phyloP scores from a whole-genome alignment of 768 basidiomycete genomes.

The Wakefieldia striispora region DNA sequence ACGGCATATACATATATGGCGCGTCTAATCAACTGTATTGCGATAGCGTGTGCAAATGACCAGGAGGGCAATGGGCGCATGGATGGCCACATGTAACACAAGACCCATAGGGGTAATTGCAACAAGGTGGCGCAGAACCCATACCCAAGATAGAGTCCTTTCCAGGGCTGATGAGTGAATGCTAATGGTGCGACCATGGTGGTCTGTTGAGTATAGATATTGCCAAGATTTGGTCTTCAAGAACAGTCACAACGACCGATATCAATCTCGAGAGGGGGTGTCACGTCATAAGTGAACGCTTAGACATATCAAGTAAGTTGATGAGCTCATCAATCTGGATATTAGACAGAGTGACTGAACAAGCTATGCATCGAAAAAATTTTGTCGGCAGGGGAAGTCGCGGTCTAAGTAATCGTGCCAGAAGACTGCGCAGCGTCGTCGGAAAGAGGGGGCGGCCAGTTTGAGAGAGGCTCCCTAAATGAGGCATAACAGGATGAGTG shows the following conservation, averaged over 20 bases:
- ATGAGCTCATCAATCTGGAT: neutral
- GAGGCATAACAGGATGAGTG: conserved; percentile 1
- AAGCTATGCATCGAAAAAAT: neutral
- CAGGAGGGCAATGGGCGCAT: conserved; percentile 51
- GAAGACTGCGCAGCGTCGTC: conserved; percentile 18
- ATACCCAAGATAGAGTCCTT: conserved; percentile 46
- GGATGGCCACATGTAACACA: conserved; percentile 33
- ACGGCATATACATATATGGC: conserved; percentile 12
- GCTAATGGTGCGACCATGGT: conserved; percentile 9
- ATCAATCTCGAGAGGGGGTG: no score
- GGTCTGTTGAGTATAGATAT: neutral
- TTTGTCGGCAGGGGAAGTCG: neutral
- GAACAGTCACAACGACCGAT: no score
- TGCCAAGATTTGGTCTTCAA: neutral
- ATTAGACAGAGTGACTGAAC: no score
- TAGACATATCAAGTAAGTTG: no score
- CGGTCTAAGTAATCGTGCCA: conserved; percentile 21
- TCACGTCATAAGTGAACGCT: no score
- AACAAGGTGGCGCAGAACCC: conserved; percentile 40
- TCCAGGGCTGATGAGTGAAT: conserved; percentile 43
- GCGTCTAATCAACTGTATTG: conserved; percentile 36
- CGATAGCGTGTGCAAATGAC: conserved; percentile 40
- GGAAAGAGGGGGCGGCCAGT: conserved; percentile 30
- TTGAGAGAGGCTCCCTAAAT: conserved; percentile 20
- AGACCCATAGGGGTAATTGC: conserved; percentile 47